These are phyloP conservation scores for Sanghuangporus sanghuang DNA, from an alignment of 1,284 basidiomycete species.

Conservation along the genomic window DNA sequence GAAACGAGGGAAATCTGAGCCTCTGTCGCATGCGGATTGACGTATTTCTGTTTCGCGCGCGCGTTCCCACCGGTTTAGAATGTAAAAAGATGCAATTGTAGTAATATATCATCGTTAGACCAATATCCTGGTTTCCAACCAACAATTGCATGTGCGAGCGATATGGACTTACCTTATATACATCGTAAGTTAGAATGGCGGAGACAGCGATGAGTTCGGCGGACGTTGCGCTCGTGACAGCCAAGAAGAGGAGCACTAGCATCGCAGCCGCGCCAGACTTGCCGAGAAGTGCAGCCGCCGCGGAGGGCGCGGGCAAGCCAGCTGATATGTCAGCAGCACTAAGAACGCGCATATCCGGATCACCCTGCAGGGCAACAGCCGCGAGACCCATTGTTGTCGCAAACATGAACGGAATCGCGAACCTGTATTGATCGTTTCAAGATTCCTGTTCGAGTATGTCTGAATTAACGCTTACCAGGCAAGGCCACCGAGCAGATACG, in stretches of 20 bases:
- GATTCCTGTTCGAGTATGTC: not conserved
- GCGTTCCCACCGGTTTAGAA: not conserved
- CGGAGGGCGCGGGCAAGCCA: slow-evolving; percentile 78
- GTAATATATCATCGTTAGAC: slow-evolving; percentile 24
- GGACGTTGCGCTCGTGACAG: slow-evolving; percentile 82
- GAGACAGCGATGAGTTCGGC: slow-evolving; percentile 91
- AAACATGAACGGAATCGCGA: slow-evolving; percentile 78
- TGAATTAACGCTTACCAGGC: slow-evolving; percentile 53
- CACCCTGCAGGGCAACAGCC: slow-evolving; percentile 72
- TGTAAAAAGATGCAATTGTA: slow-evolving; percentile 15
- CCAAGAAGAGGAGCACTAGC: slow-evolving; percentile 70
- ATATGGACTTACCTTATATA: slow-evolving; percentile 40
- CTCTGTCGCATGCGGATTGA: slow-evolving; percentile 55
- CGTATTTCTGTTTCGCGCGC: slow-evolving; percentile 35
- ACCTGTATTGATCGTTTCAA: slow-evolving; percentile 37
- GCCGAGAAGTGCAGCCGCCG: slow-evolving; percentile 75
- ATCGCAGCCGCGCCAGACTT: slow-evolving; percentile 69
- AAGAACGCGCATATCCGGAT: slow-evolving; percentile 61
- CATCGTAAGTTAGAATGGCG: slow-evolving; percentile 76
- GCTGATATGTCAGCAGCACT: slow-evolving; percentile 68
- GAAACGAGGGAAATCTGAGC: slow-evolving; percentile 52
- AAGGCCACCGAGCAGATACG: slow-evolving; percentile 85
- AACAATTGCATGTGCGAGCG: not conserved
- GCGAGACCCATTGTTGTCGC: slow-evolving; percentile 80
- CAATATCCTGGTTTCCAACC: not conserved